Conservation (phyloP, 1,284 basidiomycete species). For the Ceratobasidium sp. region DNA sequence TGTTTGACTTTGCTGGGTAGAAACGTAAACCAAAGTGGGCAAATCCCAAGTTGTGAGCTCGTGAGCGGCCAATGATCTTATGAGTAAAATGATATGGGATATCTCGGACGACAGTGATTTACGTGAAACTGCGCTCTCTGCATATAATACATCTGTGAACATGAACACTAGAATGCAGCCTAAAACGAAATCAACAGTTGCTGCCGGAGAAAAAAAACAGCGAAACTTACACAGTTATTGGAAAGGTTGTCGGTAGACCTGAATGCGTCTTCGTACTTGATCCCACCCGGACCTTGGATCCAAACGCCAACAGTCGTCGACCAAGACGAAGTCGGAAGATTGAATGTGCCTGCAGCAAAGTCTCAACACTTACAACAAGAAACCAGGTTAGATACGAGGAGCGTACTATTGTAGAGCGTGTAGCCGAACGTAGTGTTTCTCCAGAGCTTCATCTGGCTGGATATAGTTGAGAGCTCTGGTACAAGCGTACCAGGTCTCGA, state of each 20-base stretch:
- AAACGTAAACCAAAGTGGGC: slow-evolving; percentile 72
- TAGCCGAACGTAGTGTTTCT: background rate
- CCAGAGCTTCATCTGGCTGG: background rate
- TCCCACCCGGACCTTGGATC: background rate
- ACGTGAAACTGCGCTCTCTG: background rate
- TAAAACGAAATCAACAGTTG: background rate
- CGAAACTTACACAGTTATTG: background rate
- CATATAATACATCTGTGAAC: no score
- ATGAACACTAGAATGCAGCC: background rate
- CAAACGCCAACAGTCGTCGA: background rate
- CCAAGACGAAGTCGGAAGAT: background rate
- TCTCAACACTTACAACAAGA: background rate
- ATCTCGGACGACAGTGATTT: background rate
- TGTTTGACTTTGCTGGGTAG: slow-evolving; percentile 56
- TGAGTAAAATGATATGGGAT: background rate
- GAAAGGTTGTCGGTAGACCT: background rate
- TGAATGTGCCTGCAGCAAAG: background rate
- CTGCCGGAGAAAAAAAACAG: background rate
- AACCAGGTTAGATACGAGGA: background rate
- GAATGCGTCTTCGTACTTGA: background rate
- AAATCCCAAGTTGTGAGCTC: slow-evolving; percentile 69
- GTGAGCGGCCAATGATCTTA: background rate
- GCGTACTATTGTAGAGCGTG: background rate
- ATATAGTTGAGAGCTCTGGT: background rate
- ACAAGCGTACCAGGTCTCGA: background rate